Conservation (phyloP, 352 stramenopile species). For the Phytophthora fragariaefolia region DNA sequence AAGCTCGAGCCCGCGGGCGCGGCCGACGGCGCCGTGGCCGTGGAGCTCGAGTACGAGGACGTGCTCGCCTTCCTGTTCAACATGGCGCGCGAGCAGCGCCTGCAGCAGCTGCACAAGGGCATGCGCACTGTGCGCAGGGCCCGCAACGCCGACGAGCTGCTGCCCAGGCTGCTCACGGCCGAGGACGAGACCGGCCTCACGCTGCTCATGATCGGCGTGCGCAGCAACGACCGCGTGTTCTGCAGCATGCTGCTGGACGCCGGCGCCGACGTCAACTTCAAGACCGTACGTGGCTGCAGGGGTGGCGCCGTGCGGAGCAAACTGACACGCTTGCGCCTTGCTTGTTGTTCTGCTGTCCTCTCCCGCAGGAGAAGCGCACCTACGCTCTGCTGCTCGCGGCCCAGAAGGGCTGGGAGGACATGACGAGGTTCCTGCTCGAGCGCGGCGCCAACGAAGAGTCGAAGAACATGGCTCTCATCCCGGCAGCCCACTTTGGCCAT, state of each 20-base stretch:
- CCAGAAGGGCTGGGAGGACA: conserved; percentile 78
- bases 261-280: conserved; percentile 84
- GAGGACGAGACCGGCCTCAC: conserved; percentile 87
- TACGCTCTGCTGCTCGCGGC: conserved; percentile 82
- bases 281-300: conserved; percentile 55
- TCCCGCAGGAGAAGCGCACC: conserved; percentile 74
- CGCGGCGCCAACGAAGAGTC: conserved; percentile 79
- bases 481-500: conserved; percentile 86
- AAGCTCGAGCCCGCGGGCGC: conserved; percentile 38
- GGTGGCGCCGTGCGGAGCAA: neutral
- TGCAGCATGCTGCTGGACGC: conserved; percentile 71
- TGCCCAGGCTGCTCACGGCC: conserved; percentile 54
- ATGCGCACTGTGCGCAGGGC: conserved; percentile 66
- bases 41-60: conserved; percentile 70
- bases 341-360: conserved; percentile 21
- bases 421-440: conserved; percentile 75
- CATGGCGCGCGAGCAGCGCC: conserved; percentile 59
- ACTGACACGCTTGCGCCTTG: no score
- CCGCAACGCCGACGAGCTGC: conserved; percentile 51
- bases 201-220: conserved; percentile 83
- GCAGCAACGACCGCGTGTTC: conserved; percentile 60
- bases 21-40: conserved; percentile 35
- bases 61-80: conserved; percentile 66
- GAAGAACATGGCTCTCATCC: conserved; percentile 88
- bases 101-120: conserved; percentile 58